These are phyloP conservation scores for Tricholoma terreum DNA, from an alignment of 768 basidiomycete species.

Conservation along the genomic window DNA sequence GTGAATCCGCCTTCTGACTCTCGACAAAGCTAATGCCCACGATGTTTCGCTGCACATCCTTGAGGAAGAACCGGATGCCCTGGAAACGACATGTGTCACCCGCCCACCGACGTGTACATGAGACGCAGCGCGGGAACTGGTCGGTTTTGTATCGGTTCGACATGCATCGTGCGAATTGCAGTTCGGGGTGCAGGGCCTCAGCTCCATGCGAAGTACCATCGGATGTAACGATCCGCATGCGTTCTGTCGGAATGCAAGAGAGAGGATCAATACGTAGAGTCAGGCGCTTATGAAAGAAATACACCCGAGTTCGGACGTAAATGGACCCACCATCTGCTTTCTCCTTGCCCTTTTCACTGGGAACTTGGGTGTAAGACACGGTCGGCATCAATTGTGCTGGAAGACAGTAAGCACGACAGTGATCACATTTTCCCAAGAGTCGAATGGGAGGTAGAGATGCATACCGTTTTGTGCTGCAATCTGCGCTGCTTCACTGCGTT, in stretches of 20 bases:
- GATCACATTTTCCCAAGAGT: background rate
- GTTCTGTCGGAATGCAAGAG: constrained; percentile 8
- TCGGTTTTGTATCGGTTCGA: constrained; percentile 73
- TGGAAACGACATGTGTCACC: constrained; percentile 88
- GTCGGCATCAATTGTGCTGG: constrained; percentile 46
- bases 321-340: constrained; percentile 32
- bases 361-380: constrained; percentile 36
- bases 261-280: background rate
- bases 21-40: constrained; percentile 70
- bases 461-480: constrained; percentile 64
- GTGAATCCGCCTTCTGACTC: constrained; percentile 53
- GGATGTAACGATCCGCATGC: constrained; percentile 28
- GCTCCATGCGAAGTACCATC: constrained; percentile 28
- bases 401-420: constrained; percentile 2
- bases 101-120: constrained; percentile 83
- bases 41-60: constrained; percentile 55
- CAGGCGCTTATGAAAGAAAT: background rate
- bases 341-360: constrained; percentile 45
- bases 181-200: constrained; percentile 53
- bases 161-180: constrained; percentile 83
- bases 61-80: constrained; percentile 76
- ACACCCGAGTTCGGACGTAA: background rate
- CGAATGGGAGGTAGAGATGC: constrained; percentile 14
- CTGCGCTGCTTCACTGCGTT: constrained; percentile 67
- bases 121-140: constrained; percentile 75